Evolutionary conservation across 306 rosid species (phyloP), one percentile per base, ranked within the genome.

Genomic region (Styphnolobium japonicum): DNA sequence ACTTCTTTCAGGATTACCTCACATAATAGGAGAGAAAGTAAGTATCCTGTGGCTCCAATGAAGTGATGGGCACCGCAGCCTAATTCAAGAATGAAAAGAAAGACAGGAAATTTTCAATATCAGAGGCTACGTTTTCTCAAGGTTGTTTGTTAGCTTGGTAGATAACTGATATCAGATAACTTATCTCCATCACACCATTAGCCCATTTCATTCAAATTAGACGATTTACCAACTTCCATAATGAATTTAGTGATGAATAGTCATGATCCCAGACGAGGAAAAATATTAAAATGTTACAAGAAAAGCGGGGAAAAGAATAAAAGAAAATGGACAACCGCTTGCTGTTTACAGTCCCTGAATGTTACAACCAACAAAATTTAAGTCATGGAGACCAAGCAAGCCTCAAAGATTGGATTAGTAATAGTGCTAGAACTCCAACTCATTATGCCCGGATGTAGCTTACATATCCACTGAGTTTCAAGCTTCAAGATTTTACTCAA

Each of bases 191-290:
- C 75, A 61, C 16, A 62, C 61, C 57, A 77, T 60, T 74, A 40
- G 51, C 60, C 73, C 43, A 62, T 55, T 82, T 57, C 43, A 53
- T 79, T 75, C 34, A n/a, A n/a, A 74, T 62, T 40, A 37, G 49
- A 56, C 10, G 40, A 27, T 67, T 81, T 58, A 58, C 63, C 62
- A 33, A 77, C 31, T 43, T 65, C 16, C 62, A 62, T 12, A 68
- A 71, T 19, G 61, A 85, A 55, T 10, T 52, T 33, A 16, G 81
- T 69, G 25, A 29, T 16, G 48, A 62, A 49, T 31, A 68, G 14
- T 40, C 68, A 64, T 15, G 64, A 19, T 39, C 62, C 60, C 48
- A 7, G 29, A 34, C 7, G 43, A 6, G 36, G 27, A 3, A 36
- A 49, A 49, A n/a, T n/a, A n/a, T n/a, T n/a, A n/a, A n/a, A n/a